These are phyloP conservation scores for Oryza meridionalis DNA, from an alignment of 176 grass and related monocot species.

Conservation along the genomic window DNA sequence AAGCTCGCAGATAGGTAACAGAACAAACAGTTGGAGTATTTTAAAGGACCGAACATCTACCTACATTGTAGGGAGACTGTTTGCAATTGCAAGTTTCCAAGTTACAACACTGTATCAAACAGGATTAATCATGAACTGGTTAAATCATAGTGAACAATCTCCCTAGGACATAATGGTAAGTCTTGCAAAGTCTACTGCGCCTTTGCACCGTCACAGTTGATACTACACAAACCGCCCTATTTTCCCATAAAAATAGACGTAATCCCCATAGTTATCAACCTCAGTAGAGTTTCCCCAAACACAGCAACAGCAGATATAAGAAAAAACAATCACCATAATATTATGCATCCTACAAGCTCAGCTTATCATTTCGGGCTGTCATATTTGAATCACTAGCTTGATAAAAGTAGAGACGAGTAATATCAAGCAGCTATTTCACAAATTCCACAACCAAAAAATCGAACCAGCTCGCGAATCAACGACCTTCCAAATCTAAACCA, in stretches of 20 bases:
- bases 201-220: neutral
- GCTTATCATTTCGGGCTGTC: neutral
- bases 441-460: neutral
- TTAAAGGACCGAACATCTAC: conserved; percentile 17
- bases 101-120: neutral
- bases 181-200: neutral
- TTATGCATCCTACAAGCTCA: conserved; percentile 25
- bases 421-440: neutral
- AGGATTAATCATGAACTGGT: neutral
- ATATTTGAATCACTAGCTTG: neutral
- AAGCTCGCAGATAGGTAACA: neutral
- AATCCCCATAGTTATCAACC: neutral
- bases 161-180: neutral
- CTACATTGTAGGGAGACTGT: neutral
- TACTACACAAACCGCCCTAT: neutral
- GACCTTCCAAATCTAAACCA: conserved; percentile 29
- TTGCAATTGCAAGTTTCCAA: neutral
- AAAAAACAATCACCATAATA: neutral
- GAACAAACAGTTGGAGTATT: neutral
- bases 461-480: conserved; percentile 2
- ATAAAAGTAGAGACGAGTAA: neutral
- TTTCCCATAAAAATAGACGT: neutral
- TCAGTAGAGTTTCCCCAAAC: neutral
- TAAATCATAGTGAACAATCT: neutral
- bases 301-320: neutral